Percentiles rank a stretch among this genome's conserved stretches.
phyloP scores from a whole-genome alignment of 331 rosid species.

The Quercus tomentella region DNA sequence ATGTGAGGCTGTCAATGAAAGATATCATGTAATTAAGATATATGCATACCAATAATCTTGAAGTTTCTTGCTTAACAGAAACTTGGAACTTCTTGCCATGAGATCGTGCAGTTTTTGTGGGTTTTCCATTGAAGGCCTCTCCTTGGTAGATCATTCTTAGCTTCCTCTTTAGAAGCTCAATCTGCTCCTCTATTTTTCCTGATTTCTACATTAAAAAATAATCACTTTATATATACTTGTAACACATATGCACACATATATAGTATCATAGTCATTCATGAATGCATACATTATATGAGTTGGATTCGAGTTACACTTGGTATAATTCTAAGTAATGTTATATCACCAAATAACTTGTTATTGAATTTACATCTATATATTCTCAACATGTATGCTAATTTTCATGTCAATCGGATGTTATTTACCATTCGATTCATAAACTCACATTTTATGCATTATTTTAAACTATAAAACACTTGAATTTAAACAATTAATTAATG shows the following conservation, averaged over 20 bases:
- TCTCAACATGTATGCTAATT: no score
- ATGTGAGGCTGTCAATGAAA: background rate
- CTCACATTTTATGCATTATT: accelerated
- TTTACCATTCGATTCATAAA: accelerated
- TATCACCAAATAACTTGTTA: no score
- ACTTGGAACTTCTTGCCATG: slow-evolving; percentile 57
- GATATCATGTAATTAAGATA: no score
- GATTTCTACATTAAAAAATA: slow-evolving; percentile 27
- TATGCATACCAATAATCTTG: slow-evolving; percentile 37
- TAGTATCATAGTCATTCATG: no score
- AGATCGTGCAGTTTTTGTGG: slow-evolving; percentile 51
- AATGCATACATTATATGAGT: no score
- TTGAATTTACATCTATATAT: no score
- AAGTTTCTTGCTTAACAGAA: slow-evolving; percentile 49
- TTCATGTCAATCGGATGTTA: no score
- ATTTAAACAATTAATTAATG: no score
- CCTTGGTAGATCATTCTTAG: slow-evolving; percentile 45
- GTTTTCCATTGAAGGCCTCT: slow-evolving; percentile 36
- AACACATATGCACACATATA: accelerated
- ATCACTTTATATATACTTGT: no score
- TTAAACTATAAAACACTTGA: no score
- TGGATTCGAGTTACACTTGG: accelerated
- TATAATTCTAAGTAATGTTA: no score
- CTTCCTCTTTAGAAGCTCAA: slow-evolving; percentile 43
- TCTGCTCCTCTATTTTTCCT: slow-evolving; percentile 44